phyloP scores from a whole-genome alignment of 805 yeast species.

The Nakazawaea populi region DNA sequence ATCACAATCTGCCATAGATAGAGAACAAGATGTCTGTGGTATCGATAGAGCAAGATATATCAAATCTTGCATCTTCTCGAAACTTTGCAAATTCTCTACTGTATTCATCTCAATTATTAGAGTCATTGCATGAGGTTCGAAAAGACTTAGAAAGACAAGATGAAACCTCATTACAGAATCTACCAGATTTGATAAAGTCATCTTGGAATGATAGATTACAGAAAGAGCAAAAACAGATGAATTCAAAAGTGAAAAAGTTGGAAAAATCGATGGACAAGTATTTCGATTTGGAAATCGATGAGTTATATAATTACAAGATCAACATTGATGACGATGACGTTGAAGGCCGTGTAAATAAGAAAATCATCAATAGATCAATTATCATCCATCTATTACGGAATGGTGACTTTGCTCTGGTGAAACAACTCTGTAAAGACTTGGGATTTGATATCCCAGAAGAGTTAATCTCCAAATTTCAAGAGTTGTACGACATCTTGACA shows the following conservation, averaged over 20 bases:
- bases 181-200: slow-evolving; percentile 1
- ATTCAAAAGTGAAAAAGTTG: slow-evolving; percentile 20
- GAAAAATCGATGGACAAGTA: slow-evolving; percentile 21
- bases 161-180: not conserved
- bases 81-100: not conserved
- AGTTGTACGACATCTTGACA: slow-evolving; percentile 36
- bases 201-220: slow-evolving; percentile 22
- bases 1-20: not conserved
- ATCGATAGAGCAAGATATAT: not conserved
- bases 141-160: not conserved
- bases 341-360: slow-evolving; percentile 17
- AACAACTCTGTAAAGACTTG: slow-evolving; percentile 22
- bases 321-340: slow-evolving; percentile 25
- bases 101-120: not conserved
- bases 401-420: slow-evolving; percentile 21
- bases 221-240: slow-evolving; percentile 23
- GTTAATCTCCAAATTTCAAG: slow-evolving; percentile 29
- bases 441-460: slow-evolving; percentile 20
- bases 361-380: slow-evolving; percentile 21
- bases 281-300: slow-evolving; percentile 18
- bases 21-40: not conserved
- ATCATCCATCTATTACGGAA: slow-evolving; percentile 25
- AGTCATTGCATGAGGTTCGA: not conserved
- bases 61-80: not conserved
- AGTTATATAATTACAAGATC: slow-evolving; percentile 18